Evolutionary conservation across 768 basidiomycete species (phyloP).

Genomic region (Tylopilus plumbeoviolaceoides): DNA sequence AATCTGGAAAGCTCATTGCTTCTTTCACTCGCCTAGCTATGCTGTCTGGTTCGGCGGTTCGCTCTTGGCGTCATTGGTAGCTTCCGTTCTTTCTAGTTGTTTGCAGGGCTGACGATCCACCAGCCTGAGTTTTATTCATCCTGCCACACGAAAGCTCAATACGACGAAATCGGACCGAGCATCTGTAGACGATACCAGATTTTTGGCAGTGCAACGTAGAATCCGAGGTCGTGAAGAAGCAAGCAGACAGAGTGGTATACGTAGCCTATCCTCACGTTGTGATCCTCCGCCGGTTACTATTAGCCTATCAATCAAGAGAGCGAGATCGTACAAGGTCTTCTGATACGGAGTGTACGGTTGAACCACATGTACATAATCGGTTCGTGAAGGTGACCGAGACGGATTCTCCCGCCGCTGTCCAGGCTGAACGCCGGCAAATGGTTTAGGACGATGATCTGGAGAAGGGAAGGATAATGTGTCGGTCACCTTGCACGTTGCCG

Average conservation of each 20-base stretch:
- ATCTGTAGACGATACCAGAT: constrained; percentile 92
- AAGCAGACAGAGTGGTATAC: background rate
- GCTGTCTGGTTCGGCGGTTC: constrained; percentile 99
- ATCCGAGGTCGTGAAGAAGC: background rate
- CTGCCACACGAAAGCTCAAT: constrained; percentile 92
- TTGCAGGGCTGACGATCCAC: constrained; percentile 4
- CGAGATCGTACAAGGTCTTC: background rate
- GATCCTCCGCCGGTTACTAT: background rate
- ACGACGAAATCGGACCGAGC: constrained; percentile 89
- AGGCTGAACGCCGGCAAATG: constrained; percentile 11
- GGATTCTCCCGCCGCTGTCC: background rate
- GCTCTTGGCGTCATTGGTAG: constrained; percentile 84
- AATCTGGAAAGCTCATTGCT: constrained; percentile 5
- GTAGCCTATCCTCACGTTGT: background rate
- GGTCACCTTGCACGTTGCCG: background rate
- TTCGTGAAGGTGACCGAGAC: background rate
- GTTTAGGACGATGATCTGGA: background rate
- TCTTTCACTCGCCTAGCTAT: constrained; percentile 43
- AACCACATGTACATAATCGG: background rate
- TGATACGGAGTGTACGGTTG: background rate
- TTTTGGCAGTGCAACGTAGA: constrained; percentile 81
- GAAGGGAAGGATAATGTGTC: no score
- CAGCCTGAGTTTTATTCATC: constrained; percentile 95
- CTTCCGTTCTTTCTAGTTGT: background rate
- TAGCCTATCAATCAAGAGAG: constrained; percentile 5